Evolutionary conservation across 768 basidiomycete genomes (phyloP).

Genomic region (Tulasnella sp.): DNA sequence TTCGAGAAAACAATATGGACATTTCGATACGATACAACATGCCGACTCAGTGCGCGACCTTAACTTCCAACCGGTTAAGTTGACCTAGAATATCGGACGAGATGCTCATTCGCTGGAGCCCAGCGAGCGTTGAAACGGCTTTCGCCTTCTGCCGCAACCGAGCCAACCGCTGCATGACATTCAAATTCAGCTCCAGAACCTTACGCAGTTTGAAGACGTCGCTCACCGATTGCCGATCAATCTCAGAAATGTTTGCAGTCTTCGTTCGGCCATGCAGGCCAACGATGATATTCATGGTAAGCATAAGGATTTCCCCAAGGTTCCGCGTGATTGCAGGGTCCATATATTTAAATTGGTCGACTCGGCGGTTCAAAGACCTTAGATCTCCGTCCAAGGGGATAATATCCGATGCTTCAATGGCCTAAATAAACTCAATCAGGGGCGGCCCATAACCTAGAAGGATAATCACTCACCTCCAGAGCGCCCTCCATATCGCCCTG

Average conservation of each 20-base stretch:
- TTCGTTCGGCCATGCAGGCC: constrained; percentile 67
- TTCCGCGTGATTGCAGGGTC: constrained; percentile 79
- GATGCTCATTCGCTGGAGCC: constrained; percentile 81
- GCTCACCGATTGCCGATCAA: constrained; percentile 67
- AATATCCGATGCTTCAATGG: constrained; percentile 79
- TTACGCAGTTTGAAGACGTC: constrained; percentile 22
- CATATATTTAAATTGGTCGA: constrained; percentile 86
- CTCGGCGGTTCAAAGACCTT: constrained; percentile 71
- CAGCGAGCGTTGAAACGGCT: constrained; percentile 81
- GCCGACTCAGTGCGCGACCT: constrained; percentile 15
- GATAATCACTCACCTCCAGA: constrained; percentile 53
- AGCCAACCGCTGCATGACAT: constrained; percentile 46
- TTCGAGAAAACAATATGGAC: not conserved
- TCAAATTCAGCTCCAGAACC: constrained; percentile 16
- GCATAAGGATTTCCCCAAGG: constrained; percentile 75
- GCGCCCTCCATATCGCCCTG: constrained; percentile 65
- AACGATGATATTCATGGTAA: constrained; percentile 88
- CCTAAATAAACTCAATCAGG: constrained; percentile 38
- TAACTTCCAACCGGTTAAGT: constrained; percentile 75
- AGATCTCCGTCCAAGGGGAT: constrained; percentile 83
- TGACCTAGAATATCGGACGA: constrained; percentile 86
- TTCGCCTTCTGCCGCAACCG: constrained; percentile 71
- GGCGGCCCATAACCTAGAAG: not conserved
- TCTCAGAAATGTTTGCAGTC: constrained; percentile 65
- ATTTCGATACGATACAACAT: not conserved